Evolutionary conservation across 257 asterid genomes (phyloP).

Genomic region (Cynanchum wilfordii): DNA sequence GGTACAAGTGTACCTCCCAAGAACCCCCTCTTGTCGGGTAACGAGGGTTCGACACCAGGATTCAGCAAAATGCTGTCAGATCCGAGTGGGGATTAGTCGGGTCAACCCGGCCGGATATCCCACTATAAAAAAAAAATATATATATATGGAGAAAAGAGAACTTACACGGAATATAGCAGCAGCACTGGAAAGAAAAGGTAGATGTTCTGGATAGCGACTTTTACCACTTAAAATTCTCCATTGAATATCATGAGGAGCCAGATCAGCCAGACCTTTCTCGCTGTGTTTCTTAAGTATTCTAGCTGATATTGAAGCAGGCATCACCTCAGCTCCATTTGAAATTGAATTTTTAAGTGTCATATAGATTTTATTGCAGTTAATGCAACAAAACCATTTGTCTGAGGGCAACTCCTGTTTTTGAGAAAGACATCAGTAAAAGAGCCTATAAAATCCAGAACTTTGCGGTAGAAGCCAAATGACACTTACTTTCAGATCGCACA

Average conservation of each 20-base stretch:
- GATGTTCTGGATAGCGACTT: slow-evolving; percentile 73
- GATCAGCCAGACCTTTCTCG: slow-evolving; percentile 39
- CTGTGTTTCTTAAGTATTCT: slow-evolving; percentile 45
- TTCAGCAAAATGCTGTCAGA: too few species aligned
- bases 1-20: too few species aligned
- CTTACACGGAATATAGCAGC: slow-evolving; percentile 94
- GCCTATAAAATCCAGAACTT: background rate
- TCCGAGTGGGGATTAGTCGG: too few species aligned
- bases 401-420: slow-evolving; percentile 75
- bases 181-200: slow-evolving; percentile 79
- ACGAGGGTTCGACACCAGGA: too few species aligned
- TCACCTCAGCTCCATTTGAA: slow-evolving; percentile 50
- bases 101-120: too few species aligned
- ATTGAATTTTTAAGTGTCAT: slow-evolving; percentile 51
- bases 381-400: slow-evolving; percentile 96
- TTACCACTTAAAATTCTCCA: slow-evolving; percentile 89
- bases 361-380: slow-evolving; percentile 67
- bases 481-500: slow-evolving; percentile 87
- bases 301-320: slow-evolving; percentile 57
- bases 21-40: too few species aligned
- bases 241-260: slow-evolving; percentile 41
- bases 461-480: background rate
- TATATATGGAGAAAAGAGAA: slow-evolving; percentile 10
- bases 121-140: too few species aligned
- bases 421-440: slow-evolving; percentile 16